Base-by-base conservation (phyloP, 495 filamentous ascomycete genomes). In the Usnea hakonensis region DNA sequence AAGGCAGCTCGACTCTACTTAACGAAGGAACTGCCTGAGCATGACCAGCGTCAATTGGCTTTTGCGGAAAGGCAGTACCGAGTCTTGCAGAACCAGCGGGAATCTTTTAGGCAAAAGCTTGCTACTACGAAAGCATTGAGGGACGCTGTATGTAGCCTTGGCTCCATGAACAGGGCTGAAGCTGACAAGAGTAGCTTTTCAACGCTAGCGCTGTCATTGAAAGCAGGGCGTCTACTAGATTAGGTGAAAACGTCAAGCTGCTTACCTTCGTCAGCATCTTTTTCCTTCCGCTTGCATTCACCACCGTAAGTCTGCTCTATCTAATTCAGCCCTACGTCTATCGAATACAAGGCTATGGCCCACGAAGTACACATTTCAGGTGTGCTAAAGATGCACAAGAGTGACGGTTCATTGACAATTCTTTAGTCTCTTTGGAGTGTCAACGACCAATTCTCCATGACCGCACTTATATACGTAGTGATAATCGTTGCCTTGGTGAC, bases 261-360 rank as follows among this genome's bases (percentile, higher is more conserved):
- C 69, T 80, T 23, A 81, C 77, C 0, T 68, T 79, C n/a, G 75
- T 81, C 32, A 75, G 70, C 33, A 73, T 80, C 2, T 75, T 81
- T 68, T 80, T 79, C 65, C 64, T 81, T 19, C 76, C 77, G 5
- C 65, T 78, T 17, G 77, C 75, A 1, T 79, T 79, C 57, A 72
- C 74, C 13, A 78, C 78, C 23, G 65, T 67, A 58, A 64, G 65
- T 60, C 17, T 57, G 30, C 28, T 53, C 33, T 43, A 16, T 0
- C 35, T 19, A 6, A 7, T 55, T 41, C 21, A 38, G 2, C 19
- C 38, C n/a, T 46, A 28, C 2, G 23, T 14, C 38, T 19, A 1
- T 23, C 19, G 37, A 21, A 2, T 11, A 17, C 36, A 35, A 44
- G 11, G 11, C 35, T 16, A 10, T 10, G 8, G 8, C 38, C 16